Percentiles rank a stretch among this genome's conserved stretches.
phyloP scores from a whole-genome alignment of 306 rosid genomes.

The Cucumis melo region DNA sequence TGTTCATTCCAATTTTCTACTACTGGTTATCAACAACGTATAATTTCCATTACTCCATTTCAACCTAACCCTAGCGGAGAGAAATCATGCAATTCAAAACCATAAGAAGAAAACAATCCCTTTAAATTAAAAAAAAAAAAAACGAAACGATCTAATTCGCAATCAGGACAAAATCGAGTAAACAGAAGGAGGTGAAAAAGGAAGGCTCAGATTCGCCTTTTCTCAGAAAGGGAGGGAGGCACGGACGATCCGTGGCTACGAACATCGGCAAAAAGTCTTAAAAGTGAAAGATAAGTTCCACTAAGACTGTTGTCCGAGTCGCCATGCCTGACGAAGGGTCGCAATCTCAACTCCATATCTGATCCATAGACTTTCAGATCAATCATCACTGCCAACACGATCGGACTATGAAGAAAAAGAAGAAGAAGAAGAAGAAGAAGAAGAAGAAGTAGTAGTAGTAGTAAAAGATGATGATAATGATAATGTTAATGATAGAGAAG shows the following conservation, averaged over 20 bases:
- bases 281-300: background rate
- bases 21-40: too few relatives aligned
- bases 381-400: constrained; percentile 25
- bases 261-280: background rate
- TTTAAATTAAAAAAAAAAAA: background rate
- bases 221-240: constrained; percentile 14
- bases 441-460: background rate
- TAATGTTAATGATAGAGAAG: background rate
- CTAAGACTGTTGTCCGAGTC: constrained; percentile 5
- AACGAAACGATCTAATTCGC: background rate
- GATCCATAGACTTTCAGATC: background rate
- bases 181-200: background rate
- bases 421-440: constrained; percentile 13
- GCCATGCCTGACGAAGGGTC: constrained; percentile 26
- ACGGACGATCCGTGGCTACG: constrained; percentile 23
- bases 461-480: background rate
- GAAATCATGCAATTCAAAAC: background rate
- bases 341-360: constrained; percentile 7
- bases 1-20: too few relatives aligned
- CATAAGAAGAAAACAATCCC: background rate
- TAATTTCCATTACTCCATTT: too few relatives aligned
- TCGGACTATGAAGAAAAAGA: background rate
- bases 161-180: background rate
- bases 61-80: too few relatives aligned
- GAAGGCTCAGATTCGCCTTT: constrained; percentile 47